phyloP scores from a whole-genome alignment of 805 yeast genomes.

The Ogataea kodamae region DNA sequence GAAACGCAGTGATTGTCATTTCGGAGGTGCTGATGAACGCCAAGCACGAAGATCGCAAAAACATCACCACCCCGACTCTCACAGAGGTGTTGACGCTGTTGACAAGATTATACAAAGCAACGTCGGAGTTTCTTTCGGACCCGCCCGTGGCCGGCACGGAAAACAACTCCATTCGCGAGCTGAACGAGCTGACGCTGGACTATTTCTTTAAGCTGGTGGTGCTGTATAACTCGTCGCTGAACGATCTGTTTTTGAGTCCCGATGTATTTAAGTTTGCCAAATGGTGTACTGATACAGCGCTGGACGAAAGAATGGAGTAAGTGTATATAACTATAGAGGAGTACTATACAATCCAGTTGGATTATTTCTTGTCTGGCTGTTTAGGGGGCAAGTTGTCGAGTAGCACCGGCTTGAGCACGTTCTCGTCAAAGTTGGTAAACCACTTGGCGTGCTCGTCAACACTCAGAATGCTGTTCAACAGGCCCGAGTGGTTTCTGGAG shows the following conservation, averaged over 20 bases:
- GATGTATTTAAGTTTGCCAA: conserved; percentile 66
- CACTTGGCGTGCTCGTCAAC: conserved; percentile 77
- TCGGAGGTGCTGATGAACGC: conserved; percentile 58
- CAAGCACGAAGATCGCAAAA: conserved; percentile 58
- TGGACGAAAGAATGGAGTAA: conserved; percentile 44
- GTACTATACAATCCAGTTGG: too few relatives aligned
- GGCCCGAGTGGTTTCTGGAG: conserved; percentile 11
- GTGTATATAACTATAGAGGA: too few relatives aligned
- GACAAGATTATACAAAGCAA: conserved; percentile 55
- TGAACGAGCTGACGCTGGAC: conserved; percentile 62
- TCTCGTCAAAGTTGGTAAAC: conserved; percentile 93
- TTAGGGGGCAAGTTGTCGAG: conserved; percentile 53
- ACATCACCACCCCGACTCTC: conserved; percentile 50
- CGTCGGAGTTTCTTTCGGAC: conserved; percentile 44
- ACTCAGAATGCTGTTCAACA: conserved; percentile 32
- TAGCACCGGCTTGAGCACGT: conserved; percentile 86
- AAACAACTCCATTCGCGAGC: conserved; percentile 44
- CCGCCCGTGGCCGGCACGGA: conserved; percentile 32
- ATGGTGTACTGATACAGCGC: conserved; percentile 66
- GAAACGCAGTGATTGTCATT: conserved; percentile 61
- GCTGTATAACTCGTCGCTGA: conserved; percentile 57
- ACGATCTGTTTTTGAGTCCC: conserved; percentile 60
- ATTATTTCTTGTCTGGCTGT: conserved; percentile 11
- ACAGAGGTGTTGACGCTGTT: conserved; percentile 57
- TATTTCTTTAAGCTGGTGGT: conserved; percentile 64